phyloP scores from a whole-genome alignment of 2,329 filamentous ascomycete species.

The Trichoderma endophyticum region DNA sequence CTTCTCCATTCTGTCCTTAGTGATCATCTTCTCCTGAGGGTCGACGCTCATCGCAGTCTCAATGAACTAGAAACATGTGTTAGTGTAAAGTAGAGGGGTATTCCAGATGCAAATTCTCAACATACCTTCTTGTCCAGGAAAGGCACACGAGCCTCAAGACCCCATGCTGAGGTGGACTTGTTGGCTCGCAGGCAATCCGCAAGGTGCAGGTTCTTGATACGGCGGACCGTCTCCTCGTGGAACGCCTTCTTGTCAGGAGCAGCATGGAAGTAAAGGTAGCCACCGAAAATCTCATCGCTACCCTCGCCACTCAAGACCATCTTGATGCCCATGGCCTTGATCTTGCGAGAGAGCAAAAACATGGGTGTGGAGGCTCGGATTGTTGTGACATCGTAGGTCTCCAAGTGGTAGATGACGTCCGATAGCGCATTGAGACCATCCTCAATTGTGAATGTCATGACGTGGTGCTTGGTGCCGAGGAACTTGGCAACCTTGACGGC shows the following conservation, averaged over 20 bases:
- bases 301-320: constrained; percentile 98
- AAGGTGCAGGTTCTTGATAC: constrained; percentile 94
- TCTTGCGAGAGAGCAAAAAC: constrained; percentile 96
- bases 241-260: constrained; percentile 89
- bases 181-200: constrained; percentile 97
- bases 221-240: constrained; percentile 89
- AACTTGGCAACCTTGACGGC: constrained; percentile 93
- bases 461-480: constrained; percentile 95
- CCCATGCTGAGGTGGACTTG: constrained; percentile 98
- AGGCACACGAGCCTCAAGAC: constrained; percentile 93
- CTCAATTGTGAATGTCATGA: constrained; percentile 97
- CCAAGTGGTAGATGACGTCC: constrained; percentile 96
- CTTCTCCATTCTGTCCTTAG: constrained; percentile 85
- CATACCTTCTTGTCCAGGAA: constrained; percentile 85
- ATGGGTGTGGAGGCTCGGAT: constrained; percentile 98
- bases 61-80: constrained; percentile 61
- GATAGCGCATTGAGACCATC: constrained; percentile 95
- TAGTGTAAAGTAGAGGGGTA: neutral
- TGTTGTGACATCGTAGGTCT: constrained; percentile 97
- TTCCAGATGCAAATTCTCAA: neutral
- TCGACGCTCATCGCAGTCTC: constrained; percentile 92
- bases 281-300: constrained; percentile 96
- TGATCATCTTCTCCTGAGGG: constrained; percentile 94
- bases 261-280: constrained; percentile 97
- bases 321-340: constrained; percentile 99